These are phyloP conservation scores for Colletotrichum caudatum DNA, from an alignment of 2,329 filamentous ascomycete genomes.

Conservation along the genomic window DNA sequence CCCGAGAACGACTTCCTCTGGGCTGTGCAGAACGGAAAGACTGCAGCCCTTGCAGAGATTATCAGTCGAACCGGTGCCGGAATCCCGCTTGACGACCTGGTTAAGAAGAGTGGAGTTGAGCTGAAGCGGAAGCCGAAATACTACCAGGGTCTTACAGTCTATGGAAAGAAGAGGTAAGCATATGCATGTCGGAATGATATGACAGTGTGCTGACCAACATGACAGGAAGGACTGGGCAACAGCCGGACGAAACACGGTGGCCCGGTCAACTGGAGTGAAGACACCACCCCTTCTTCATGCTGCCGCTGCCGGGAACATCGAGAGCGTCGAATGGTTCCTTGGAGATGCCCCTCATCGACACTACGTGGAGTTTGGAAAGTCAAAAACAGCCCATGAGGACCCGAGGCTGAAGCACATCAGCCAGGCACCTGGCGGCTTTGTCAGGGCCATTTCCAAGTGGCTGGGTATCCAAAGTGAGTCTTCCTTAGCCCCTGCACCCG, in stretches of 20 bases:
- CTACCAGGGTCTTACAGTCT: constrained; percentile 82
- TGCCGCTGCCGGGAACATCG: constrained; percentile 68
- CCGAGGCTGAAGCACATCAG: constrained; percentile 71
- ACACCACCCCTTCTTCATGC: constrained; percentile 72
- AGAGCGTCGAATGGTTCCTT: constrained; percentile 81
- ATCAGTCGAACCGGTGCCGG: constrained; percentile 76
- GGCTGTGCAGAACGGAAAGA: constrained; percentile 62
- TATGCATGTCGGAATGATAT: background rate
- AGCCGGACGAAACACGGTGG: constrained; percentile 64
- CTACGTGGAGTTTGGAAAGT: constrained; percentile 75
- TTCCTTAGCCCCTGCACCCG: constrained; percentile 11
- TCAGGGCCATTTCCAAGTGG: constrained; percentile 72
- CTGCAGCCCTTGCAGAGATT: constrained; percentile 70
- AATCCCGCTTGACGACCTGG: constrained; percentile 75
- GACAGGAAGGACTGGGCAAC: constrained; percentile 76
- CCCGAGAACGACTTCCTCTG: constrained; percentile 55
- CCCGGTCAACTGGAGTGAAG: constrained; percentile 55
- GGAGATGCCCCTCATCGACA: constrained; percentile 75
- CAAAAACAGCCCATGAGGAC: constrained; percentile 71
- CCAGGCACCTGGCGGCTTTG: constrained; percentile 71
- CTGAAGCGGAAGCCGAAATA: constrained; percentile 74
- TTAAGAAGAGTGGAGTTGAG: constrained; percentile 74
- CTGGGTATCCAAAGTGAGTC: constrained; percentile 68
- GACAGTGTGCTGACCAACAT: constrained; percentile 36
- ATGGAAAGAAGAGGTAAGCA: constrained; percentile 73